Evolutionary conservation across 371 early-diverging fungal species (phyloP), one percentile per base, ranked within the genome.

Genomic region (Vairimorpha necatrix): DNA sequence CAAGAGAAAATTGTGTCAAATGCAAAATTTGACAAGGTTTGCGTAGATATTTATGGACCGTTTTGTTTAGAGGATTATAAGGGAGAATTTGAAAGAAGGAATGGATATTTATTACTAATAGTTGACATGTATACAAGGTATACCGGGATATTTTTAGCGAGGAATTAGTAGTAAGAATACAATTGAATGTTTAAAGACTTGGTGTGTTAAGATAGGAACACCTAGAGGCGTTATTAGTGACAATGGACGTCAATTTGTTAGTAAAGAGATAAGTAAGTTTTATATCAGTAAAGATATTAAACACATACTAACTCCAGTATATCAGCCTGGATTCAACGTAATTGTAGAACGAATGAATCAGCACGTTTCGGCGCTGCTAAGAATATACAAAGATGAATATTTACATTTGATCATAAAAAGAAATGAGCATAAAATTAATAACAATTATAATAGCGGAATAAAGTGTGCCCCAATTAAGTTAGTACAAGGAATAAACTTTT

Each of bases 321-420:
- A 63, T 63, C 16, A 63, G 18, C 63, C 32, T 20, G 16, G 2
- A 38, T 63, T 42, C 2, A 63, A 63, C 42, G 63, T 34, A 11
- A 63, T 39, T 11, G 33, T 24, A n/a, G 63, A 38, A 38, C 6
- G 63, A 34, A 30, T 63, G 22, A 63, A 63, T 20, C 63, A 63
- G 22, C 24, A 24, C 6, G 63, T 63, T 3, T 24, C 63, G 1
- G 63, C 34, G 38, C 9, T 63, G 26, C 24, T 63, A 14, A 33
- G 63, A n/a, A 9, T 63, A 2, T 63, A 63, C 26, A 63, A 39
- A 63, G 38, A 24, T 6, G 38, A 36, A 32, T 36, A 3, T 14
- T 3, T 63, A 6, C 3, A 7, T 7, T 18, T 38, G 38, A 36
- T 63, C 1, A 18, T 63, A 3, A 22, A 63, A 24, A 36, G 11